These are phyloP conservation scores for Stachybotrys chartarum DNA, from an alignment of 2,329 filamentous ascomycete genomes.

Conservation along the genomic window DNA sequence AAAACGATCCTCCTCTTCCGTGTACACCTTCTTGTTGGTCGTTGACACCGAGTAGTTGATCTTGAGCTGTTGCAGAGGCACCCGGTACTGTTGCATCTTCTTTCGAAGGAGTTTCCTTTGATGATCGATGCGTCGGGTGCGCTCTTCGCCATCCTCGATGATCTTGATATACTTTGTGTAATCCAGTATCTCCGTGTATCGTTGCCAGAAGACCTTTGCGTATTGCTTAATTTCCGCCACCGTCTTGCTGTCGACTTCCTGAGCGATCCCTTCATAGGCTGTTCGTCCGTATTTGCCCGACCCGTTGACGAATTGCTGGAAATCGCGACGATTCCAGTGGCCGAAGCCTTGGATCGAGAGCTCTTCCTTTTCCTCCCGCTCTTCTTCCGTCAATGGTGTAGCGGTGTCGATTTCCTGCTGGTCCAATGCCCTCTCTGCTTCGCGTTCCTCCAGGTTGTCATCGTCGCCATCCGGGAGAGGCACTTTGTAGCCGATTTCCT, in stretches of 20 bases:
- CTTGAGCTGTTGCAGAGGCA: constrained; percentile 94
- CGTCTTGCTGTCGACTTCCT: constrained; percentile 87
- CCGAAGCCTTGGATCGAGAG: constrained; percentile 81
- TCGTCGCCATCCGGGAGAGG: constrained; percentile 83
- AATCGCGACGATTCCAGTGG: constrained; percentile 95
- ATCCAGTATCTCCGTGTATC: constrained; percentile 83
- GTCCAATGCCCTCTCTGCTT: constrained; percentile 78
- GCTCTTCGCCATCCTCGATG: constrained; percentile 90
- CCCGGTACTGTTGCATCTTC: constrained; percentile 96
- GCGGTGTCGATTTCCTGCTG: constrained; percentile 93
- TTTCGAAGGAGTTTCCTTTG: constrained; percentile 89
- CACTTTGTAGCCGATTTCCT: constrained; percentile 93
- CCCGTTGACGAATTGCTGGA: constrained; percentile 95
- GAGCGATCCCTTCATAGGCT: constrained; percentile 77
- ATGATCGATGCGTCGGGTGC: constrained; percentile 79
- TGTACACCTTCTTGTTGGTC: constrained; percentile 99
- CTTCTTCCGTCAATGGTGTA: constrained; percentile 78
- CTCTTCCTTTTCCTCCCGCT: constrained; percentile 76
- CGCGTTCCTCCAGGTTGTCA: constrained; percentile 76
- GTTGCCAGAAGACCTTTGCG: constrained; percentile 93
- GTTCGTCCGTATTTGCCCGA: constrained; percentile 86
- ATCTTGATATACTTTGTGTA: constrained; percentile 82
- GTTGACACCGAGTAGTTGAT: constrained; percentile 99
- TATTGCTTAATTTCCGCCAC: constrained; percentile 82
- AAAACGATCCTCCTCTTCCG: constrained; percentile 95